These are phyloP conservation scores for Fusarium incarnatum DNA, from an alignment of 2,329 filamentous ascomycete genomes.

Conservation along the genomic window DNA sequence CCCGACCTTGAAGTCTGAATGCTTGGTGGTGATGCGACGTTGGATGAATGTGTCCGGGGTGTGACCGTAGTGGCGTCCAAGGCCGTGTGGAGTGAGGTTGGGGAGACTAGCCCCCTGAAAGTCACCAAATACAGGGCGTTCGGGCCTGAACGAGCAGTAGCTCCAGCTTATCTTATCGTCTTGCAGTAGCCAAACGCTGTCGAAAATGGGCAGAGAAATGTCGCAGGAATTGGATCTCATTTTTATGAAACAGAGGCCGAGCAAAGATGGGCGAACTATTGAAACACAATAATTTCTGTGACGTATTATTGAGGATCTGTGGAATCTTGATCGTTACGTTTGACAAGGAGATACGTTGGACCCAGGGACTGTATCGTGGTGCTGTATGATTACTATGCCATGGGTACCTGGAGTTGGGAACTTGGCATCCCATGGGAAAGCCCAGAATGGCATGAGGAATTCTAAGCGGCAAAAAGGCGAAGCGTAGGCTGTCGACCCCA, in stretches of 20 bases:
- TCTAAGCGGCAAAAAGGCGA: constrained; percentile 10
- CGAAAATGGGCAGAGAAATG: constrained; percentile 2
- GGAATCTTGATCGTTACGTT: constrained; percentile 3
- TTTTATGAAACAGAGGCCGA: constrained; percentile 40
- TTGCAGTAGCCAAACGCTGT: constrained; percentile 19
- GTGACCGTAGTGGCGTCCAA: constrained; percentile 30
- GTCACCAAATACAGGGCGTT: constrained; percentile 30
- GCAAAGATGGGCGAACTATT: constrained; percentile 25
- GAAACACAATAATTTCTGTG: constrained; percentile 25
- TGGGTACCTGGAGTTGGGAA: constrained; percentile 2
- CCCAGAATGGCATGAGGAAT: constrained; percentile 28
- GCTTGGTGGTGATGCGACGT: constrained; percentile 32
- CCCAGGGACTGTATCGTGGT: background rate
- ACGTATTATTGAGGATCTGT: constrained; percentile 1
- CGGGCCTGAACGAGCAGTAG: constrained; percentile 30
- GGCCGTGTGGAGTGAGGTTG: constrained; percentile 34
- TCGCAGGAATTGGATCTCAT: constrained; percentile 34
- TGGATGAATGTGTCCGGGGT: constrained; percentile 19
- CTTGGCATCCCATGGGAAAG: constrained; percentile 22
- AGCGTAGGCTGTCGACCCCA: background rate
- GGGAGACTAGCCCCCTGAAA: constrained; percentile 28
- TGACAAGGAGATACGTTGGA: constrained; percentile 11
- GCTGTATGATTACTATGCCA: background rate
- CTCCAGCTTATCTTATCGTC: constrained; percentile 39
- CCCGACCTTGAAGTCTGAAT: constrained; percentile 18